Evolutionary conservation across 148 eudicot genomes (phyloP), one percentile per base, ranked within the genome.

Genomic region (Rhododendron henanense): DNA sequence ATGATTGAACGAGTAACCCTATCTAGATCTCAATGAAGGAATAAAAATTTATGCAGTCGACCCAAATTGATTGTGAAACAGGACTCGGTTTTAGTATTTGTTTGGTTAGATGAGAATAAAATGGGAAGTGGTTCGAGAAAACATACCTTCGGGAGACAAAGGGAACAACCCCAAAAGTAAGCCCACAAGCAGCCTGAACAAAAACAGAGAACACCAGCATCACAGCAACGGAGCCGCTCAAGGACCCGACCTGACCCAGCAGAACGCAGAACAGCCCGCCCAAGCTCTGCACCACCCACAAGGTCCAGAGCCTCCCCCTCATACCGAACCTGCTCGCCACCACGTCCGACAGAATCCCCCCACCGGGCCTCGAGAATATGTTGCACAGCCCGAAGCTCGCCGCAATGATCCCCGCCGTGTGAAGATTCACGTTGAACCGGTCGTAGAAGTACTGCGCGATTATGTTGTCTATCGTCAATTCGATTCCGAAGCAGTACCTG

Each of bases 401-500:
- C 11, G 98, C 98, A 18, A 96, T 91, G 0, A 92, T 86, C 2
- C 98, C 98, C 0, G 98, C 98, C 0, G 92, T 93, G 23, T 90
- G 90, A 9, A 96, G 90, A 1, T 88, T 90, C 63, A 94, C 89
- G 69, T 89, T 79, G 78, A 93, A 95, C 50, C 93, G 86, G 57
- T 96, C 99, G 50, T 89, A 94, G 61, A 92, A 94, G 75, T 96
- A 96, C 65, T 96, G 94, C 0, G 98, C 98, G 10, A 94, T 92
- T 45, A 96, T 95, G 83, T 96, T 96, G 85, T 96, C 96, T 3
- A 95, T 83, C 0, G 96, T 93, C 19, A 96, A 81, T 83, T 96
- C 99, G 2, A 96, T 98, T 6, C 99, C 99, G 21, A 96, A 94
- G 51, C 94, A 94, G 79, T 93, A 96, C 9, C 96, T 98, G 47